A percentile compares a stretch with the other conserved stretches of the same genome.
Conservation (phyloP, 768 basidiomycete genomes). For the Coprinopsis sp. region DNA sequence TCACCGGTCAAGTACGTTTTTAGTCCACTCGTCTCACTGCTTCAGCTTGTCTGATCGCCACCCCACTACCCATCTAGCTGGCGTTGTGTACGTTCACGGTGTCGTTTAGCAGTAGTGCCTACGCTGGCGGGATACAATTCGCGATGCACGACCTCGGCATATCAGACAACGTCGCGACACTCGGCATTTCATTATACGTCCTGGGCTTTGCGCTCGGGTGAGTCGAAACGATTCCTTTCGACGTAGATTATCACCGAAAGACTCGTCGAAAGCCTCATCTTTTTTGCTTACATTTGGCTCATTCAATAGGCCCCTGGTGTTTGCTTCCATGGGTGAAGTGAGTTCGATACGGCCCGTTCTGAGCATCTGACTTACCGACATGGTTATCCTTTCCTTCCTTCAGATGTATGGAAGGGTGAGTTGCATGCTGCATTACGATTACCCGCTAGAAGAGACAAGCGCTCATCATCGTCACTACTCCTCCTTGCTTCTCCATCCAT, state of each 20-base stretch:
- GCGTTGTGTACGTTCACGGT: constrained; percentile 52
- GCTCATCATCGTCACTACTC: background rate
- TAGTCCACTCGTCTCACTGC: constrained; percentile 1
- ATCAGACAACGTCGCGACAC: constrained; percentile 47
- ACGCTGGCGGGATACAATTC: constrained; percentile 44
- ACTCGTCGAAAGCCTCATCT: background rate
- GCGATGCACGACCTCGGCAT: constrained; percentile 44
- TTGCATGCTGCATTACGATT: constrained; percentile 4
- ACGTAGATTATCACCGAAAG: constrained; percentile 13
- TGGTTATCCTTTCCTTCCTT: constrained; percentile 2
- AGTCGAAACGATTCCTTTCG: no score
- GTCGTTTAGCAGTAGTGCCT: constrained; percentile 56
- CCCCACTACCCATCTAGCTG: constrained; percentile 29
- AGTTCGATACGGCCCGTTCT: constrained; percentile 13
- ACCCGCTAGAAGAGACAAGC: background rate
- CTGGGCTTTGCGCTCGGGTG: constrained; percentile 59
- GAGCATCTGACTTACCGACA: constrained; percentile 7
- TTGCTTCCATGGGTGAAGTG: constrained; percentile 56
- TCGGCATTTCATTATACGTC: constrained; percentile 60
- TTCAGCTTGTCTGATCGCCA: background rate
- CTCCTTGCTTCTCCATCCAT: background rate
- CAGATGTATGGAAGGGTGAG: constrained; percentile 53
- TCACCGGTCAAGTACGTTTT: constrained; percentile 44
- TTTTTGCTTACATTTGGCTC: background rate
- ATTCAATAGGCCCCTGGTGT: constrained; percentile 40